Percentiles rank a stretch among this genome's conserved stretches.
These are phyloP conservation scores for Cyclotella baltica DNA, from an alignment of 108 stramenopile genomes.

Conservation along the genomic window DNA sequence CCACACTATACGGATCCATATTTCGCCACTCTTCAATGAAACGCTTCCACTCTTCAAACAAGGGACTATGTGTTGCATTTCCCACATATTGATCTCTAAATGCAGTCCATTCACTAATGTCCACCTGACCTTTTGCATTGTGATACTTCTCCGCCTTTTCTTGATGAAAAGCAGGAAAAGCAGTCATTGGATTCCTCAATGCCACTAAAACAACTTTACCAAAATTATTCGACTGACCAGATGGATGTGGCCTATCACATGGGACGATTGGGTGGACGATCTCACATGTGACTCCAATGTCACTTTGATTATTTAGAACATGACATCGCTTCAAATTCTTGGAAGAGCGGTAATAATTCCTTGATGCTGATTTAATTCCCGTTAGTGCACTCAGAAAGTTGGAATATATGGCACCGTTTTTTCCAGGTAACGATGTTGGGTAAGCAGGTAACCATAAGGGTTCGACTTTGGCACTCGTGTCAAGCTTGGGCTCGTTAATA, in stretches of 20 bases:
- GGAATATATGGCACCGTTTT: constrained; percentile 7
- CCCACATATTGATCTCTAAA: constrained; percentile 61
- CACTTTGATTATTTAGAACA: constrained; percentile 2
- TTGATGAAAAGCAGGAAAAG: constrained; percentile 60
- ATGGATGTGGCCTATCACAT: constrained; percentile 22
- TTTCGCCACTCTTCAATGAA: constrained; percentile 59
- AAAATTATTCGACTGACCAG: constrained; percentile 36
- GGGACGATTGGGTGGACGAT: constrained; percentile 50
- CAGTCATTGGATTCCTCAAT: constrained; percentile 61
- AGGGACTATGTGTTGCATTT: constrained; percentile 10
- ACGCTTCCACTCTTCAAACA: constrained; percentile 53
- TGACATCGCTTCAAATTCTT: constrained; percentile 41
- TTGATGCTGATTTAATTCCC: constrained; percentile 28
- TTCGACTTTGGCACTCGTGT: constrained; percentile 9
- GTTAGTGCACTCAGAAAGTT: constrained; percentile 30
- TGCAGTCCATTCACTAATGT: constrained; percentile 47
- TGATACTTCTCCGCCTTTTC: constrained; percentile 67
- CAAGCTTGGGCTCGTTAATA: background rate
- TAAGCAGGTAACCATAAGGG: constrained; percentile 50
- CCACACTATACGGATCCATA: constrained; percentile 51
- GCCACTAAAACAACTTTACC: constrained; percentile 36
- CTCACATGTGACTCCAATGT: constrained; percentile 43
- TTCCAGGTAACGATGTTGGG: constrained; percentile 43
- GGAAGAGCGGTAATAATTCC: constrained; percentile 27
- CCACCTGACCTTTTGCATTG: constrained; percentile 46